A percentile compares a stretch with the other conserved stretches of the same genome.
Conservation (phyloP, 495 filamentous ascomycete species). For the Xylaria telfairii region DNA sequence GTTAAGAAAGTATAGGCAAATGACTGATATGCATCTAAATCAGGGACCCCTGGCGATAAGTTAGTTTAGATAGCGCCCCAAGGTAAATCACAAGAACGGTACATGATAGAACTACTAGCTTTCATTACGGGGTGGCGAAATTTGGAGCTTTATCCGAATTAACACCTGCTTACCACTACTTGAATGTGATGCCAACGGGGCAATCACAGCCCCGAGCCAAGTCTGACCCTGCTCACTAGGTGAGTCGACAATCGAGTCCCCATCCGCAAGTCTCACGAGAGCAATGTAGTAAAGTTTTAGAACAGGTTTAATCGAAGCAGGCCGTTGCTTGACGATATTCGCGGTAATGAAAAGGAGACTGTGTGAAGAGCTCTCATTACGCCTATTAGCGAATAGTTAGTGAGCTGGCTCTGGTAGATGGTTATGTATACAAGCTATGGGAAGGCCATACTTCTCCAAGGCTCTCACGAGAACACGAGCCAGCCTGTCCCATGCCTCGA, state of each 20-base stretch:
- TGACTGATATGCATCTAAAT: slow-evolving; percentile 39
- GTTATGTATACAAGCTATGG: not conserved
- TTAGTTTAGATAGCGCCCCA: slow-evolving; percentile 1
- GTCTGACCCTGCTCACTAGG: slow-evolving; percentile 22
- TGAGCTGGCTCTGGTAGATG: not conserved
- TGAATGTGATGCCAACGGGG: slow-evolving; percentile 26
- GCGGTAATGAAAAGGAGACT: slow-evolving; percentile 26
- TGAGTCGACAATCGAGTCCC: not conserved
- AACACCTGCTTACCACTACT: slow-evolving; percentile 30
- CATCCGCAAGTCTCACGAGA: slow-evolving; percentile 29
- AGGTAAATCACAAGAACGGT: not conserved
- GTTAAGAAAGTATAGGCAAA: slow-evolving; percentile 49
- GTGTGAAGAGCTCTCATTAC: slow-evolving; percentile 27
- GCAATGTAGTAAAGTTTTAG: slow-evolving; percentile 33
- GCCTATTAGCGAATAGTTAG: slow-evolving; percentile 28
- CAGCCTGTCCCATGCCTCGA: slow-evolving; percentile 41
- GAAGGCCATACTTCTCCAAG: slow-evolving; percentile 41
- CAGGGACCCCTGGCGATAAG: slow-evolving; percentile 9
- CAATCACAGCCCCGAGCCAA: slow-evolving; percentile 24
- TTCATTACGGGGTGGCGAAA: not conserved
- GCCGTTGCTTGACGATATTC: slow-evolving; percentile 31
- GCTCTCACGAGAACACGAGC: slow-evolving; percentile 41
- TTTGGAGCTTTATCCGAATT: not conserved
- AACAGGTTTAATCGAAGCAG: slow-evolving; percentile 27
- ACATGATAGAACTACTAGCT: not conserved